Percentiles rank a stretch among this genome's conserved stretches.
Evolutionary conservation across 139 green algal species (phyloP).

Genomic region (Coelastrella sp.): DNA sequence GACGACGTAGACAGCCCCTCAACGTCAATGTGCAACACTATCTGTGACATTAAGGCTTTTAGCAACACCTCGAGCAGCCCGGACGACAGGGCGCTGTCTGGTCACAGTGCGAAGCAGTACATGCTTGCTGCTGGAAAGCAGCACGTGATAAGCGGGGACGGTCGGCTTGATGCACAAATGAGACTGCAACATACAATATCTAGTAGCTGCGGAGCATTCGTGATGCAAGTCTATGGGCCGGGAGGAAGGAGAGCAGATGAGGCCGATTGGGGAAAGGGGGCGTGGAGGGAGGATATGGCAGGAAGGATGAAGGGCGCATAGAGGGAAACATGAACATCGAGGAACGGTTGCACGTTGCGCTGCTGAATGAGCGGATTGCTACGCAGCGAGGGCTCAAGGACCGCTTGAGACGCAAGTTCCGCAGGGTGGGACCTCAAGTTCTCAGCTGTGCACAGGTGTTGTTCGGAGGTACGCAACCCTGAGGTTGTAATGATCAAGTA

Average conservation of each 20-base stretch:
- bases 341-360: neutral
- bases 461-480: too few species aligned
- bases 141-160: neutral
- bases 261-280: neutral
- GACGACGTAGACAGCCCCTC: slow-evolving; percentile 16
- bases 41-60: neutral
- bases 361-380: neutral
- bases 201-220: too few species aligned
- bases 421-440: neutral
- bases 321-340: neutral
- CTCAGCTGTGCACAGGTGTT: neutral
- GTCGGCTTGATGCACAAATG: neutral
- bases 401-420: neutral
- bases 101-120: neutral
- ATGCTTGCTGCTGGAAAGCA: neutral
- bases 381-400: neutral
- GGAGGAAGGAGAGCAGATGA: neutral
- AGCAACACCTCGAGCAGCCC: neutral
- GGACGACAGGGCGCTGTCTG: neutral
- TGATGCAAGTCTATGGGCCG: neutral
- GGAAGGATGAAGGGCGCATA: neutral
- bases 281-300: neutral
- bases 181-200: neutral
- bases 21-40: slow-evolving; percentile 24
- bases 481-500: too few species aligned